Evolutionary conservation across 495 filamentous ascomycete genomes (phyloP), one percentile per base, ranked within the genome.

Genomic region (Lepidopterella palustris): DNA sequence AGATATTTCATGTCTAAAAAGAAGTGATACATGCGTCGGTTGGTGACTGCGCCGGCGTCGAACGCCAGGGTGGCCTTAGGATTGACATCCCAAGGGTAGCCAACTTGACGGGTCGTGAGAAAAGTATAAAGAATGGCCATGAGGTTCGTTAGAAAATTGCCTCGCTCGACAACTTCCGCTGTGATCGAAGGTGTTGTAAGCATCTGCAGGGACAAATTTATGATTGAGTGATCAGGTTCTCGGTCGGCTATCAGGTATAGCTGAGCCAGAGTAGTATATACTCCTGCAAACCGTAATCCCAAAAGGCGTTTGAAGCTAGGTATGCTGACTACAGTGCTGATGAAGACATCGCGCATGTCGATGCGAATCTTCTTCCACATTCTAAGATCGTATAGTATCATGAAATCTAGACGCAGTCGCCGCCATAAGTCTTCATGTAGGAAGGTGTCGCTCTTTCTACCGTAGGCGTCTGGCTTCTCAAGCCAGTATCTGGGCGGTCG

Each of bases 111-210:
- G 6, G 91, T 96, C 0, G 93, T 97, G 9, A 97, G 73, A 77
- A 97, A 99, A 0, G 95, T 97, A 71, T 97, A 99, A 0, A 99
- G 78, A 57, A 97, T 97, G 15, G 93, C 87, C 82, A 95, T 90
- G 18, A 97, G 82, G 61, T 88, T 96, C 3, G 92, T 95, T 23
- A 97, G 77, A 71, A 97, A 96, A 72, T 99, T 97, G n/a, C 92
- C 93, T 35, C 92, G 83, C 59, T 91, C 84, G 2, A 97, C 88
- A 45, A 96, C 87, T 72, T 99, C 93, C 57, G 88, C 86, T 0
- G 92, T 97, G 66, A 97, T 97, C 2, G 92, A 93, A 3, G 93
- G 90, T 0, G 93, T 96, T 0, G 93, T 97, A 47, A 99, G 78
- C 83, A 97, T 96, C 68, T 99, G 93, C 45, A 97, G 70, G 0